phyloP scores from a whole-genome alignment of 176 grass and related monocot genomes.

The Aegilops speltoides region DNA sequence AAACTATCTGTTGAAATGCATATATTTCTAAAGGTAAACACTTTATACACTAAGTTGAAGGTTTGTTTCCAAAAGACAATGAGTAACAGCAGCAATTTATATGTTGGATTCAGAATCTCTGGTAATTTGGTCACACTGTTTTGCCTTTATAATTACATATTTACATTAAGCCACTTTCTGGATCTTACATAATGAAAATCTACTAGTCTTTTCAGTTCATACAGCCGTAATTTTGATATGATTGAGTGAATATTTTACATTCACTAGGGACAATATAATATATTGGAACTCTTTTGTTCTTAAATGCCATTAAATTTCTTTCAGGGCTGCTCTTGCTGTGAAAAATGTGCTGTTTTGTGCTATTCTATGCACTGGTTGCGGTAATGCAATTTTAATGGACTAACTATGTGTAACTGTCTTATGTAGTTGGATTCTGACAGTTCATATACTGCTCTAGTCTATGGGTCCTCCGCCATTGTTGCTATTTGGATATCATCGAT shows the following conservation, averaged over 20 bases:
- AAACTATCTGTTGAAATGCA: background rate
- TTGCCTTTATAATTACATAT: background rate
- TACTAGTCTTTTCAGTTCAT: background rate
- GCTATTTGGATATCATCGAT: conserved; percentile 68
- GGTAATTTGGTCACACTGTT: background rate
- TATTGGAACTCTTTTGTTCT: background rate
- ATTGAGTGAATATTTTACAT: background rate
- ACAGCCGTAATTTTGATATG: background rate
- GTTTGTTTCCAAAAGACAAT: background rate
- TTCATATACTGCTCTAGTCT: conserved; percentile 52
- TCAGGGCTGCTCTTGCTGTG: background rate
- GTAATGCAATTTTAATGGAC: background rate
- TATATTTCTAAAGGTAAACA: background rate
- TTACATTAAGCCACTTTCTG: background rate
- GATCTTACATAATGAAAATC: background rate
- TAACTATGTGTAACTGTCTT: conserved; percentile 2
- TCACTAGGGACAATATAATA: background rate
- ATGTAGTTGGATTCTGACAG: conserved; percentile 64
- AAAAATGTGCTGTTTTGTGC: background rate
- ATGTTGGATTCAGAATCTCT: background rate
- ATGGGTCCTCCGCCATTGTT: conserved; percentile 56
- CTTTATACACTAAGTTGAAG: background rate
- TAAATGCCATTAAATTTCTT: background rate
- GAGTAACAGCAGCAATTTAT: background rate
- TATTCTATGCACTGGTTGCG: background rate